Conservation (phyloP, 1,284 basidiomycete species). For the Anthracocystis setariae region DNA sequence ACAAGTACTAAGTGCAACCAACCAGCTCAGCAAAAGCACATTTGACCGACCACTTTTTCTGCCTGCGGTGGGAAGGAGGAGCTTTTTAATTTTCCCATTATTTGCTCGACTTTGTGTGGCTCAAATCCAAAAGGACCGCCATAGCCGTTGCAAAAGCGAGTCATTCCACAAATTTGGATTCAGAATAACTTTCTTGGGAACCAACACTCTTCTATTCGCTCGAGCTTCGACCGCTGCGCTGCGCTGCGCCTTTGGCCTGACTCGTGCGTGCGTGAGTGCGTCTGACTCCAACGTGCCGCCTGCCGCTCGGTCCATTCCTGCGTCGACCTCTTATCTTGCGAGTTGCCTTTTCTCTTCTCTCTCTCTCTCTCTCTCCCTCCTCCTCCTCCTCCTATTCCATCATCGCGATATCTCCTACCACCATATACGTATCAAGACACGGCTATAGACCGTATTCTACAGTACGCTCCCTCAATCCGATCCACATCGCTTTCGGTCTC, state of each 20-base stretch:
- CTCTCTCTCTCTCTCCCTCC: background rate
- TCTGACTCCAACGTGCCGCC: background rate
- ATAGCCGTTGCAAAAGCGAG: too few species aligned
- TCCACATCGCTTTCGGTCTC: background rate
- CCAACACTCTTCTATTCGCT: constrained; percentile 3
- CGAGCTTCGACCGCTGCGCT: background rate
- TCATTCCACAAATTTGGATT: too few species aligned
- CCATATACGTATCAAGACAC: background rate
- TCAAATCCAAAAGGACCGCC: too few species aligned
- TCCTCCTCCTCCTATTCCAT: too few species aligned
- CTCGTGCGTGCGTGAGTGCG: background rate
- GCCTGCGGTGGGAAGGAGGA: too few species aligned
- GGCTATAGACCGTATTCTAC: background rate
- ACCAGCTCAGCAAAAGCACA: too few species aligned
- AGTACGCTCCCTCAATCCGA: background rate
- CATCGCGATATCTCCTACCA: background rate
- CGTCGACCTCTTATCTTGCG: background rate
- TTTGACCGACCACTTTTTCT: too few species aligned
- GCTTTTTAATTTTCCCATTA: too few species aligned
- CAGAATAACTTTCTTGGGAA: too few species aligned
- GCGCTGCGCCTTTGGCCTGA: background rate
- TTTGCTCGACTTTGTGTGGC: too few species aligned
- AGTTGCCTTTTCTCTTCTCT: background rate
- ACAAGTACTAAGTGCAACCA: too few species aligned
- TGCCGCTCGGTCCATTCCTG: constrained; percentile 8